These are phyloP conservation scores for Iris pallida DNA, from an alignment of 116 monocot species.

Conservation along the genomic window DNA sequence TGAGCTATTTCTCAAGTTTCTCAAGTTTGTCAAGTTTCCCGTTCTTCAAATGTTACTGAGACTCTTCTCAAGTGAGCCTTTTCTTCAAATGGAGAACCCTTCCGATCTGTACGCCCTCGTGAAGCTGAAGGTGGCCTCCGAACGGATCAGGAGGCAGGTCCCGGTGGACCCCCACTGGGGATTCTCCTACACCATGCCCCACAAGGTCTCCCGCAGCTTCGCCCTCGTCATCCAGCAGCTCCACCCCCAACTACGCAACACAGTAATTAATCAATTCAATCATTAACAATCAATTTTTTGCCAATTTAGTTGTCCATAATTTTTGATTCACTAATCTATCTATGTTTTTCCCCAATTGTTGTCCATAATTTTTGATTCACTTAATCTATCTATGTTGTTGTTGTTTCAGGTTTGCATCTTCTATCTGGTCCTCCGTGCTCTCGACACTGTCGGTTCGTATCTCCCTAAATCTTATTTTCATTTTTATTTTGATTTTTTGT, in stretches of 20 bases:
- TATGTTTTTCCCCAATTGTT: no score
- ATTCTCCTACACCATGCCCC: conserved; percentile 73
- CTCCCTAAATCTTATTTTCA: conserved; percentile 1
- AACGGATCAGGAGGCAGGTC: conserved; percentile 52
- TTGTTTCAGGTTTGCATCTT: conserved; percentile 63
- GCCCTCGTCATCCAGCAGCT: conserved; percentile 88
- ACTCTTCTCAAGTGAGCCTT: conserved; percentile 20
- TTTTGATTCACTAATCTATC: no score
- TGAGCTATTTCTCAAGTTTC: no score
- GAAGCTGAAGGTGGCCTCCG: conserved; percentile 61
- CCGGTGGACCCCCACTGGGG: conserved; percentile 71
- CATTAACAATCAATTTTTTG: no score
- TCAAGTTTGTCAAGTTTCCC: conserved; percentile 43
- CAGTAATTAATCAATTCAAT: no score
- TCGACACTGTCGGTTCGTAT: conserved; percentile 75
- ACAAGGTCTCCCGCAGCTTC: conserved; percentile 81
- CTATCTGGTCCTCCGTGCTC: conserved; percentile 55
- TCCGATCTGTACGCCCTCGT: conserved; percentile 56
- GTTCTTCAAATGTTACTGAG: conserved; percentile 40
- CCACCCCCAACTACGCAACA: conserved; percentile 63
- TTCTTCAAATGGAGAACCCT: conserved; percentile 40
- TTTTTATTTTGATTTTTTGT: no score
- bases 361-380: no score
- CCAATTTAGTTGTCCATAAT: no score
- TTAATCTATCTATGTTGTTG: no score